Evolutionary conservation across 2,329 filamentous ascomycete species (phyloP).

Genomic region (Clarireedia hainanense): DNA sequence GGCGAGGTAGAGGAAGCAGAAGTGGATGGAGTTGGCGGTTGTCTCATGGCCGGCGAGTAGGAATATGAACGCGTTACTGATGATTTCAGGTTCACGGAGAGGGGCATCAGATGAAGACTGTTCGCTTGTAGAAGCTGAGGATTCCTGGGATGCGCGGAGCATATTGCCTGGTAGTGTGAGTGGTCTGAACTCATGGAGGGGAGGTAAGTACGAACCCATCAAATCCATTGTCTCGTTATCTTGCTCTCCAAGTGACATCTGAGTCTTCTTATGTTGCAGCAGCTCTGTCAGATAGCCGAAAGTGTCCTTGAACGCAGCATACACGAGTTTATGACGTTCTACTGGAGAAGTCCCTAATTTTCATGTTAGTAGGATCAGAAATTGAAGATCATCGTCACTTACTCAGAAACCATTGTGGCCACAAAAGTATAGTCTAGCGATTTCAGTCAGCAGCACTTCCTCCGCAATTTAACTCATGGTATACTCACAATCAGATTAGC

Average conservation of each 20-base stretch:
- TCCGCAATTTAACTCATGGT: no score
- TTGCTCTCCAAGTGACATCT: slow-evolving; percentile 16
- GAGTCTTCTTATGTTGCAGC: slow-evolving; percentile 30
- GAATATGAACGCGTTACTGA: slow-evolving; percentile 28
- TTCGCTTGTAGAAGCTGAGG: no score
- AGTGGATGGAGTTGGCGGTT: slow-evolving; percentile 27
- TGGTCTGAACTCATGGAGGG: no score
- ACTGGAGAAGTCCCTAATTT: slow-evolving; percentile 29
- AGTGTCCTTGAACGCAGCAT: slow-evolving; percentile 38
- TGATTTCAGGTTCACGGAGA: slow-evolving; percentile 24
- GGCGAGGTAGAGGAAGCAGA: slow-evolving; percentile 25
- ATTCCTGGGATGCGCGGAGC: slow-evolving; percentile 17
- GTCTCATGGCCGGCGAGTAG: slow-evolving; percentile 30
- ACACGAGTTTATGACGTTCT: slow-evolving; percentile 34
- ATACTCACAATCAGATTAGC: slow-evolving; percentile 32
- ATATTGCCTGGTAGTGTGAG: slow-evolving; percentile 11
- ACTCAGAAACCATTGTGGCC: slow-evolving; percentile 37
- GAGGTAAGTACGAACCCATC: slow-evolving; percentile 10
- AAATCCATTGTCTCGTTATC: slow-evolving; percentile 22
- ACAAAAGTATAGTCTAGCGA: slow-evolving; percentile 21
- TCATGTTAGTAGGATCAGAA: neutral
- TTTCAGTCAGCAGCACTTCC: neutral
- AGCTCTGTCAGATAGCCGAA: slow-evolving; percentile 44
- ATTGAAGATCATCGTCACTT: slow-evolving; percentile 2
- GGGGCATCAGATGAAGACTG: neutral